A percentile compares a stretch with the other conserved stretches of the same genome.
Conservation (phyloP, 805 yeast genomes). For the Teunomyces tritomae region DNA sequence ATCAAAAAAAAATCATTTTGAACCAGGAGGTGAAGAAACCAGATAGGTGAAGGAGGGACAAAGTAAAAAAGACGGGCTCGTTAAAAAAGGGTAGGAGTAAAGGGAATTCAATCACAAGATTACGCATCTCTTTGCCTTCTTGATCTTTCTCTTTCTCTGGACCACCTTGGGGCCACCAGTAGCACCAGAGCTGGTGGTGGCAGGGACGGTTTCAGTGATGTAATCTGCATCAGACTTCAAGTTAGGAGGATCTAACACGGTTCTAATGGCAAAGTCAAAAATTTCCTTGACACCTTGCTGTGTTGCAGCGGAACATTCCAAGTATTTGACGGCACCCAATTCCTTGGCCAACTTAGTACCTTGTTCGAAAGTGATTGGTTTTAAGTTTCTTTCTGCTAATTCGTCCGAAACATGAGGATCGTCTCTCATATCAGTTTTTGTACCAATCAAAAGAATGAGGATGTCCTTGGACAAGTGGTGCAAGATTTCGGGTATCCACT, state of each 20-base stretch:
- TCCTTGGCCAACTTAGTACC: slow-evolving; percentile 68
- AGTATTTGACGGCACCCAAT: slow-evolving; percentile 66
- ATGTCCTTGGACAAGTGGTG: slow-evolving; percentile 77
- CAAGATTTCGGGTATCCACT: slow-evolving; percentile 77
- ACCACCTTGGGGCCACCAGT: slow-evolving; percentile 8
- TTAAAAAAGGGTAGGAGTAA: no score
- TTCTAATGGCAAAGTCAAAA: slow-evolving; percentile 76
- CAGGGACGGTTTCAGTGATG: slow-evolving; percentile 11
- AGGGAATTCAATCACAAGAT: slow-evolving; percentile 21
- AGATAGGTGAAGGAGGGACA: background rate
- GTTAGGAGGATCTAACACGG: slow-evolving; percentile 56
- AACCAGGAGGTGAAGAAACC: background rate
- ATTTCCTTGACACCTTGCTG: slow-evolving; percentile 84
- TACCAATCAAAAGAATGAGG: slow-evolving; percentile 74
- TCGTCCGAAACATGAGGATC: slow-evolving; percentile 74
- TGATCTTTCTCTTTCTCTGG: slow-evolving; percentile 25
- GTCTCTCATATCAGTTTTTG: slow-evolving; percentile 84
- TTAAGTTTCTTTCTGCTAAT: slow-evolving; percentile 56
- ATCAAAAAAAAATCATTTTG: background rate
- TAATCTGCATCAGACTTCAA: slow-evolving; percentile 11
- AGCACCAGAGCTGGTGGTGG: slow-evolving; percentile 14
- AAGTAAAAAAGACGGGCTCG: background rate
- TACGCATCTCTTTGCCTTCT: slow-evolving; percentile 35
- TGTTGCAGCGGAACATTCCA: slow-evolving; percentile 89
- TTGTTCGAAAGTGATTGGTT: slow-evolving; percentile 61